A percentile compares a stretch with the other conserved stretches of the same genome.
phyloP scores from a whole-genome alignment of 345 rosid genomes.

The Conringia planisiliqua region DNA sequence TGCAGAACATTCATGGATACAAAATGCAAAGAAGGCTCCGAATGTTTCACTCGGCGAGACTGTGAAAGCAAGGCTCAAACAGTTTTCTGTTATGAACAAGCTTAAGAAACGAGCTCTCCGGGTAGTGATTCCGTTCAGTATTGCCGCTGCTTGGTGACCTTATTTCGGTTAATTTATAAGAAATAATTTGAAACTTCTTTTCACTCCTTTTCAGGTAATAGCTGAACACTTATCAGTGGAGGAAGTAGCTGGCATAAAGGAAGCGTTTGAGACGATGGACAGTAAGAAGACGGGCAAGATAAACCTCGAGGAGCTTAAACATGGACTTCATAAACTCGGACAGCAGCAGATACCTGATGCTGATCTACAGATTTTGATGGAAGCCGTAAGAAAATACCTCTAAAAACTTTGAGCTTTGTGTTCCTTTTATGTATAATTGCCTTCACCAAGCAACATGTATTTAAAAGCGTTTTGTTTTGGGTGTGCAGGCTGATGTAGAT shows the following conservation, averaged over 20 bases:
- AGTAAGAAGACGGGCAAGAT: slow-evolving; percentile 58
- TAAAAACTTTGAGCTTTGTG: not conserved
- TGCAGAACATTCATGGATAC: slow-evolving; percentile 88
- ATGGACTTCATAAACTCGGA: slow-evolving; percentile 76
- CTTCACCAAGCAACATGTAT: not conserved
- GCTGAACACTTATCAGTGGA: slow-evolving; percentile 91
- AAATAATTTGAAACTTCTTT: not conserved
- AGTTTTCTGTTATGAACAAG: slow-evolving; percentile 91
- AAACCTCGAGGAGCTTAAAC: slow-evolving; percentile 66
- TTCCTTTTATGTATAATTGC: not conserved
- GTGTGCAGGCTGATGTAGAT: slow-evolving; percentile 80
- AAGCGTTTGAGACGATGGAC: slow-evolving; percentile 82
- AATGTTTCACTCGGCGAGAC: slow-evolving; percentile 87
- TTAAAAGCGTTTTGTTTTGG: not conserved
- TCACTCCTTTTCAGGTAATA: slow-evolving; percentile 51
- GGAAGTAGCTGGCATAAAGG: slow-evolving; percentile 92
- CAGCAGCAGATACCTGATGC: slow-evolving; percentile 71
- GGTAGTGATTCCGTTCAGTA: slow-evolving; percentile 38
- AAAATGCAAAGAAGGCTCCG: slow-evolving; percentile 80
- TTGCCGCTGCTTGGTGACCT: not conserved
- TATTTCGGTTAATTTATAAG: not conserved
- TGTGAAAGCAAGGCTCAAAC: slow-evolving; percentile 86
- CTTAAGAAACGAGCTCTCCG: slow-evolving; percentile 88
- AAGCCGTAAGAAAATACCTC: slow-evolving; percentile 58
- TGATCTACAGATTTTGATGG: slow-evolving; percentile 82